phyloP scores from a whole-genome alignment of 768 basidiomycete species.

The Suillus alpinus region DNA sequence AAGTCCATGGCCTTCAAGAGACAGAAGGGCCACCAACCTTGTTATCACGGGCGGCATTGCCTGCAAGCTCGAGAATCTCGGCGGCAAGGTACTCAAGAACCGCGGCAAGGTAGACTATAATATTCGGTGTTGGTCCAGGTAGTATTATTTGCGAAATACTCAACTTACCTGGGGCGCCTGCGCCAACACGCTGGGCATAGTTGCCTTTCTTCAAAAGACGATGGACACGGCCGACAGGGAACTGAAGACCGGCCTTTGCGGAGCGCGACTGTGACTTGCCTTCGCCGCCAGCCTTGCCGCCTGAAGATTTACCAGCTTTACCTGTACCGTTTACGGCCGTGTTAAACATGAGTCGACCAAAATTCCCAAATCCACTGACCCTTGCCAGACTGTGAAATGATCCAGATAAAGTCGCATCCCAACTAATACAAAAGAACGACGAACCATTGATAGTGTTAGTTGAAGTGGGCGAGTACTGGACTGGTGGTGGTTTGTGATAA shows the following conservation, averaged over 20 bases:
- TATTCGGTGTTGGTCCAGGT: neutral
- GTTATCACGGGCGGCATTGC: constrained; percentile 59
- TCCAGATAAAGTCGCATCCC: constrained; percentile 4
- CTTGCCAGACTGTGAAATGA: constrained; percentile 27
- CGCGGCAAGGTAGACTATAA: constrained; percentile 80
- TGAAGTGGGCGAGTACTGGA: constrained; percentile 1
- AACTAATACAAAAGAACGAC: constrained; percentile 6
- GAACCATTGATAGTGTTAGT: constrained; percentile 24
- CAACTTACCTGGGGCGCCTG: constrained; percentile 74
- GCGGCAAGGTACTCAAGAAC: constrained; percentile 92
- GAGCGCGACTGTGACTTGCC: constrained; percentile 68
- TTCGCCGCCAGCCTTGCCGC: constrained; percentile 48
- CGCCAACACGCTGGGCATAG: constrained; percentile 85
- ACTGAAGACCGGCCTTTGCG: constrained; percentile 73
- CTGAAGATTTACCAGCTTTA: constrained; percentile 46
- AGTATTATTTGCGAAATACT: neutral
- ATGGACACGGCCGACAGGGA: constrained; percentile 92
- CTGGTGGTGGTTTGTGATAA: constrained; percentile 28
- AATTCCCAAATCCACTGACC: constrained; percentile 15
- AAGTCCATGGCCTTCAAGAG: neutral
- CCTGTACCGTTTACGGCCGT: constrained; percentile 36
- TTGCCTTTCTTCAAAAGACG: constrained; percentile 86
- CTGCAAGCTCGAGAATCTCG: constrained; percentile 91
- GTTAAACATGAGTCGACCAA: constrained; percentile 4
- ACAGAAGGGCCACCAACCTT: constrained; percentile 18